Conservation (phyloP, 768 basidiomycete genomes). For the Tubosaeta sp. region DNA sequence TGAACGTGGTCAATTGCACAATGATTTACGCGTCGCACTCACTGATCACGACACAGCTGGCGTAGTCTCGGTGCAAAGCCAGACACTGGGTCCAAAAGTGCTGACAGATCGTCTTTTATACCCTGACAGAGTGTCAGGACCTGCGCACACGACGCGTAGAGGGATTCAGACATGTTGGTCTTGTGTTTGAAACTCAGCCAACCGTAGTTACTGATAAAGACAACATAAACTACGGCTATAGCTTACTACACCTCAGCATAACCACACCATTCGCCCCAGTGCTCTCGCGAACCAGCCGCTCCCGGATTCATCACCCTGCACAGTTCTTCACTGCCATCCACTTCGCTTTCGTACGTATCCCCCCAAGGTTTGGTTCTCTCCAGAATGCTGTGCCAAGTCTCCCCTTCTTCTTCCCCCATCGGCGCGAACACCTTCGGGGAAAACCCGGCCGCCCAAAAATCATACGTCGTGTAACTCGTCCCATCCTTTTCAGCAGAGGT, state of each 20-base stretch:
- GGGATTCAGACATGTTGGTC: constrained; percentile 28
- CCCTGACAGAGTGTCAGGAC: constrained; percentile 59
- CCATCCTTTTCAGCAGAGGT: background rate
- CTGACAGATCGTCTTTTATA: constrained; percentile 50
- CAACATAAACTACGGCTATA: background rate
- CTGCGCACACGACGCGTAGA: constrained; percentile 66
- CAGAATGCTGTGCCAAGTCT: no score
- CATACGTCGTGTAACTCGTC: background rate
- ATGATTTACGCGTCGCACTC: constrained; percentile 20
- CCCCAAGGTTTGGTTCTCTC: no score
- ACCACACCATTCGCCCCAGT: background rate
- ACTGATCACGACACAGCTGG: constrained; percentile 55
- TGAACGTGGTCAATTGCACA: background rate
- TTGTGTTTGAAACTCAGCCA: background rate
- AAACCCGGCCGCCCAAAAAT: background rate
- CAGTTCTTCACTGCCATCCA: background rate
- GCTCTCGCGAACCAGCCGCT: no score
- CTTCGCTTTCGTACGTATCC: no score
- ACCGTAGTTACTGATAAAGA: background rate
- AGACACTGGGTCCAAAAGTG: constrained; percentile 57
- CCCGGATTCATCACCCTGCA: background rate
- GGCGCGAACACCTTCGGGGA: no score
- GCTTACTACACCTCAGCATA: no score
- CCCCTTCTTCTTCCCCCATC: no score
- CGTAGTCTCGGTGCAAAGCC: constrained; percentile 69